phyloP scores from a whole-genome alignment of 2,329 filamentous ascomycete species.

The Claviceps sp. region DNA sequence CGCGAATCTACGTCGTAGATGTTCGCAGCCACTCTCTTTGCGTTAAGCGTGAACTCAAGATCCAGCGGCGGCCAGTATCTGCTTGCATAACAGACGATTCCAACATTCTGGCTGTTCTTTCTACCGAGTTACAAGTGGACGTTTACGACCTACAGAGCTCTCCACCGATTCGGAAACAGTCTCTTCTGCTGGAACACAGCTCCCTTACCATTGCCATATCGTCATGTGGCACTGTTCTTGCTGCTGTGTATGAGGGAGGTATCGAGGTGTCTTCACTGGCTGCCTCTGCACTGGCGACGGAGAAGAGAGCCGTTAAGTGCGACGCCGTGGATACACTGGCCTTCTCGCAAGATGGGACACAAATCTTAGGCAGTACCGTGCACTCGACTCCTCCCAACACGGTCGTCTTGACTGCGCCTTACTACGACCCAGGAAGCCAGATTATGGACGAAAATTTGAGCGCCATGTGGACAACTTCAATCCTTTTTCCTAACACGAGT shows the following conservation, averaged over 20 bases:
- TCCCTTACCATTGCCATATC: conserved; percentile 70
- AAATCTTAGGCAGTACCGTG: conserved; percentile 62
- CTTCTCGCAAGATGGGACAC: conserved; percentile 67
- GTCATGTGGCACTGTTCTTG: conserved; percentile 67
- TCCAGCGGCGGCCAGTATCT: conserved; percentile 59
- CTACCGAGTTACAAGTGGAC: conserved; percentile 72
- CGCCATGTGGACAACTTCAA: conserved; percentile 73
- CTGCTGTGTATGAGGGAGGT: conserved; percentile 75
- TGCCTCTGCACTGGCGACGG: conserved; percentile 46
- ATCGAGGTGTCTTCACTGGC: conserved; percentile 74
- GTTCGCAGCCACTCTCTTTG: conserved; percentile 43
- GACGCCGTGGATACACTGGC: conserved; percentile 59
- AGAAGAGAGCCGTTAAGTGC: conserved; percentile 66
- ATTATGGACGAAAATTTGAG: conserved; percentile 56
- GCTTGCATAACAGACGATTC: conserved; percentile 72
- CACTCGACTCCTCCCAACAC: conserved; percentile 52
- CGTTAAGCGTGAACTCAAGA: conserved; percentile 67
- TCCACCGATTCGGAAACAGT: conserved; percentile 58
- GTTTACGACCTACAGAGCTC: conserved; percentile 58
- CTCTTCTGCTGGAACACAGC: conserved; percentile 63
- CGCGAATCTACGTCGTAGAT: conserved; percentile 68
- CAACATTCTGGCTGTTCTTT: conserved; percentile 62
- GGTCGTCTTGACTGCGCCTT: conserved; percentile 66
- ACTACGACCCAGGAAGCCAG: conserved; percentile 58
- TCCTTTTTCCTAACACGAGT: conserved; percentile 70